Percentiles rank a stretch among this genome's conserved stretches.
These are phyloP conservation scores for Ustilago crameri DNA, from an alignment of 1,284 basidiomycete genomes.

Conservation along the genomic window DNA sequence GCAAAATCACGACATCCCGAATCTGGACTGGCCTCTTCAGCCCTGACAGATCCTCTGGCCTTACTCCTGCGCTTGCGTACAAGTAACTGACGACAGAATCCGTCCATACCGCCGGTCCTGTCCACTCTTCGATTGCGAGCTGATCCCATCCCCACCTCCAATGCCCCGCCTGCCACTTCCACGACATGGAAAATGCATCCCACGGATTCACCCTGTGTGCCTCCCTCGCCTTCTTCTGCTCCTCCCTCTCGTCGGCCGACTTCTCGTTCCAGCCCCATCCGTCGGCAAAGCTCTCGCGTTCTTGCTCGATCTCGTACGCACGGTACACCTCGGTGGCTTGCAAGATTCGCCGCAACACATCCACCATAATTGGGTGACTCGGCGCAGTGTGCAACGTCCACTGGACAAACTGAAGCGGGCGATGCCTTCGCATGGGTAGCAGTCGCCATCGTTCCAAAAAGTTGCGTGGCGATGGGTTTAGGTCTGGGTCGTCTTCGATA, in stretches of 20 bases:
- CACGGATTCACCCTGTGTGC: conserved; percentile 23
- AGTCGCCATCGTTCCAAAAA: conserved; percentile 35
- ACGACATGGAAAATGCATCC: conserved; percentile 31
- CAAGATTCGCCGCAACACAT: conserved; percentile 37
- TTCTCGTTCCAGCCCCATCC: conserved; percentile 47
- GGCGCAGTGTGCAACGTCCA: conserved; percentile 48
- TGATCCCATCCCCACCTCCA: conserved; percentile 48
- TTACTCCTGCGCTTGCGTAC: conserved; percentile 39
- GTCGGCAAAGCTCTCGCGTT: conserved; percentile 29
- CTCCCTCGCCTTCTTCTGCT: conserved; percentile 20
- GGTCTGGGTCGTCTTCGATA: conserved; percentile 48
- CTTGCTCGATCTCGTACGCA: conserved; percentile 24
- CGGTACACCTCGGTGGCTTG: conserved; percentile 36
- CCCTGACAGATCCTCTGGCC: conserved; percentile 37
- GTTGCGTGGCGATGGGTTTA: conserved; percentile 29
- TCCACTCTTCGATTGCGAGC: conserved; percentile 47
- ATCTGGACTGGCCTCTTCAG: conserved; percentile 46
- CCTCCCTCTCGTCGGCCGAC: conserved; percentile 10
- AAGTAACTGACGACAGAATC: conserved; percentile 47
- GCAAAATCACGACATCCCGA: conserved; percentile 42
- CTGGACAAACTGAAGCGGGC: conserved; percentile 44
- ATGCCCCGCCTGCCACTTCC: conserved; percentile 47
- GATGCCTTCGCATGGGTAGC: conserved; percentile 36
- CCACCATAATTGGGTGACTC: conserved; percentile 47
- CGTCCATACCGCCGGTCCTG: conserved; percentile 46